phyloP scores from a whole-genome alignment of 2,329 filamentous ascomycete genomes.

The Zymoseptoria ardabiliae region DNA sequence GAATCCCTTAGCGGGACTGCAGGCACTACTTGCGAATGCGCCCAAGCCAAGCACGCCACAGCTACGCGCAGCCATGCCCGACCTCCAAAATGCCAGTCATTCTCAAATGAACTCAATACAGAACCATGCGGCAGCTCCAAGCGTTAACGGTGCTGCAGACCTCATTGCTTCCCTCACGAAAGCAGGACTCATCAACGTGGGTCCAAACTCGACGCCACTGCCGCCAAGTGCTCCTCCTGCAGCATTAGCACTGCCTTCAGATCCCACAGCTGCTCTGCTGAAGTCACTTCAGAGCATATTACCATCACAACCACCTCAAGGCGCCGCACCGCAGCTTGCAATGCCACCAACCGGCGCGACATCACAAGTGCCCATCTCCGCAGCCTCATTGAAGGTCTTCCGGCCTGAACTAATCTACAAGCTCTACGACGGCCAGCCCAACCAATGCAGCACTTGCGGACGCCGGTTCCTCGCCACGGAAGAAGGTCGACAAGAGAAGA shows the following conservation, averaged over 20 bases:
- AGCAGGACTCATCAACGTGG: conserved; percentile 21
- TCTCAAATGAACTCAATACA: conserved; percentile 27
- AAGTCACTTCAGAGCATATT: conserved; percentile 23
- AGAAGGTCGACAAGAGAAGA: conserved; percentile 77
- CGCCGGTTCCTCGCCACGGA: conserved; percentile 72
- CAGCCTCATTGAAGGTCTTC: conserved; percentile 37
- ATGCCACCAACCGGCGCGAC: neutral
- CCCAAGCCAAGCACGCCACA: conserved; percentile 32
- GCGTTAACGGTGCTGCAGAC: conserved; percentile 17
- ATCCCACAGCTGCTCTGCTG: conserved; percentile 18
- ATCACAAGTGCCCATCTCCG: conserved; percentile 20
- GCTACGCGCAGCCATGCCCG: conserved; percentile 27
- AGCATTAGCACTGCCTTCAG: conserved; percentile 10
- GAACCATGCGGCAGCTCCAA: conserved; percentile 21
- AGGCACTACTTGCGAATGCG: conserved; percentile 28
- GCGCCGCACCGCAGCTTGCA: neutral
- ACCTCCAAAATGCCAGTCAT: conserved; percentile 24
- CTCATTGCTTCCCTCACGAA: conserved; percentile 27
- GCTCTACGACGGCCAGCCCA: conserved; percentile 74
- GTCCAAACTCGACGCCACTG: conserved; percentile 5
- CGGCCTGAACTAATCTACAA: conserved; percentile 65
- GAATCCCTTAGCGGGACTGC: conserved; percentile 25
- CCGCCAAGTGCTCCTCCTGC: conserved; percentile 7
- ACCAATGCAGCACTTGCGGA: conserved; percentile 86
- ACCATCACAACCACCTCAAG: conserved; percentile 15